A percentile compares a stretch with the other conserved stretches of the same genome.
These are phyloP conservation scores for Backusella macrospora DNA, from an alignment of 192 early-diverging fungal species.

Conservation along the genomic window DNA sequence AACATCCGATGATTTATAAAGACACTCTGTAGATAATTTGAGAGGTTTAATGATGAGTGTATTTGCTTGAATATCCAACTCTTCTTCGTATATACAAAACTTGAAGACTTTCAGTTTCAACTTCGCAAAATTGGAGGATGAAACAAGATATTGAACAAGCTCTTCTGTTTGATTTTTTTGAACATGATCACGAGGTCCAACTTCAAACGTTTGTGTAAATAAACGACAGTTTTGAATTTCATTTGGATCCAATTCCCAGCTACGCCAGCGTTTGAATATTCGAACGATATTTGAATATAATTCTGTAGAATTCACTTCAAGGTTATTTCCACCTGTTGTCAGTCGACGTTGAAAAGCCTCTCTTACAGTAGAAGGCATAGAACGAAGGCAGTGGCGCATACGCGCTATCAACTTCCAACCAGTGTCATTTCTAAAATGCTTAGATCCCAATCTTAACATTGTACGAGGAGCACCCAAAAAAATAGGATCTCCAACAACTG, in stretches of 20 bases:
- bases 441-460: slow-evolving; percentile 64
- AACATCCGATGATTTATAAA: slow-evolving; percentile 33
- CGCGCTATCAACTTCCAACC: slow-evolving; percentile 78
- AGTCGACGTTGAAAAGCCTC: slow-evolving; percentile 46
- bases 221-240: slow-evolving; percentile 49
- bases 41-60: slow-evolving; percentile 42
- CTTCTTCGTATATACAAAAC: slow-evolving; percentile 54
- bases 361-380: slow-evolving; percentile 41
- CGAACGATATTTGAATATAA: slow-evolving; percentile 52
- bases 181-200: neutral
- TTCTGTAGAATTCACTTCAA: slow-evolving; percentile 37
- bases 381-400: slow-evolving; percentile 60
- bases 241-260: slow-evolving; percentile 61
- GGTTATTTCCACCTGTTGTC: slow-evolving; percentile 39
- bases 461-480: slow-evolving; percentile 69
- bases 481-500: slow-evolving; percentile 59
- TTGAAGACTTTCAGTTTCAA: slow-evolving; percentile 45
- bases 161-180: slow-evolving; percentile 19
- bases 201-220: slow-evolving; percentile 50
- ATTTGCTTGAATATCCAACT: slow-evolving; percentile 44
- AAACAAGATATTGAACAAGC: slow-evolving; percentile 36
- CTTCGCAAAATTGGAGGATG: slow-evolving; percentile 43
- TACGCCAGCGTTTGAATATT: slow-evolving; percentile 59
- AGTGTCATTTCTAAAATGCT: slow-evolving; percentile 64
- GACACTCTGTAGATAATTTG: slow-evolving; percentile 42